Base-by-base conservation (phyloP, 108 stramenopile species). In the Conticribra guillardii region DNA sequence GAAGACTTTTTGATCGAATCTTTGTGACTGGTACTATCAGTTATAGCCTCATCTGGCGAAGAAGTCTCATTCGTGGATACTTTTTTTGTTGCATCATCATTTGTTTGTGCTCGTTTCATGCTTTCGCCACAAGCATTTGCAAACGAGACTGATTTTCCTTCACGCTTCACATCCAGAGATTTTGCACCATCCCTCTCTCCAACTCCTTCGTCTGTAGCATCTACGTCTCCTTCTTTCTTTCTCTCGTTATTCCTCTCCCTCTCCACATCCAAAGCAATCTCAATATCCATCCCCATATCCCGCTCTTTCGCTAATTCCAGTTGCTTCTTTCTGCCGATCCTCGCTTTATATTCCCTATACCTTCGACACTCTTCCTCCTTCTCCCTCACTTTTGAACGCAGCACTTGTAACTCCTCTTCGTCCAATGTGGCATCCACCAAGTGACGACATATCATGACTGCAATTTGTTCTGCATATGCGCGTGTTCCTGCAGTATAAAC, bases 401-500 rank as follows among this genome's bases (percentile, higher is more conserved):
- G 59, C 14, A 56, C 48, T 71, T 87, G 84, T 31, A 74, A 41
- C 14, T 54, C 73, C 30, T 80, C 73, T 37, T 75, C 73, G 62
- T 80, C 79, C 45, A 69, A 52, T 2, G 54, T 31, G 1, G 83
- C 66, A 14, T 87, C 89, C 0, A 87, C 86, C 68, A 91, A 61
- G 63, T 87, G 76, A 31, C 93, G 85, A 67, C 87, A 82, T 22
- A 96, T 75, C 54, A 93, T 80, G 28, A 89, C 75, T 2, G 89
- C 85, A 60, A 96, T 86, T 75, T 89, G 82, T 73, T 93, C 90
- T 0, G 95, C 95, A 73, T 96, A 96, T n/a, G 85, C 67, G 28
- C 91, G 76, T 15, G 92, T 93, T 41, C 95, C 95, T 16, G 95
- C 95, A 27, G 95, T 96, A 69, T 96, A 96, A 11, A 96, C 84